Conservation (phyloP, 2,329 filamentous ascomycete genomes). For the Colletotrichum melonis region DNA sequence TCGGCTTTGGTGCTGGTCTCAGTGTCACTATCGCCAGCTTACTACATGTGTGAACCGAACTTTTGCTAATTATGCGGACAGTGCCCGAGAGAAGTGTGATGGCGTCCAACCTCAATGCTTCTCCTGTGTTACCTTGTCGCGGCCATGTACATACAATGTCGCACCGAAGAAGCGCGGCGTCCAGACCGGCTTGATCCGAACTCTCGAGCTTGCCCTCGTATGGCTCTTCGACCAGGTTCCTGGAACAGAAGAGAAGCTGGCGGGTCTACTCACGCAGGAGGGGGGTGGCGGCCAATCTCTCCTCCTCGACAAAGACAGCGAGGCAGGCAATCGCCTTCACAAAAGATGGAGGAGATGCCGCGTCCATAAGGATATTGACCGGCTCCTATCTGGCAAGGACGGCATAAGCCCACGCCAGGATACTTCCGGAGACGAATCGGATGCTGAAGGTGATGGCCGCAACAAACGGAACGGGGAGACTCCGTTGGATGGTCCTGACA, state of each 20-base stretch:
- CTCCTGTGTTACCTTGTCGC: conserved; percentile 72
- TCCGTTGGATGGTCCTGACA: not conserved
- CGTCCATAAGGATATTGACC: conserved; percentile 72
- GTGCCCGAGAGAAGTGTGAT: conserved; percentile 78
- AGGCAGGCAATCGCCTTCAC: conserved; percentile 67
- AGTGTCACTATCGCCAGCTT: not conserved
- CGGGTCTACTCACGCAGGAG: conserved; percentile 61
- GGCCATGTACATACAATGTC: conserved; percentile 77
- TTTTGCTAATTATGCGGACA: not conserved
- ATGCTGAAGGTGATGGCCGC: conserved; percentile 39
- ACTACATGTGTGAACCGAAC: not conserved
- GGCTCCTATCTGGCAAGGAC: conserved; percentile 63
- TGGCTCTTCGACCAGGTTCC: conserved; percentile 73
- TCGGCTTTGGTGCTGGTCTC: not conserved
- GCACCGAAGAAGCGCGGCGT: conserved; percentile 82
- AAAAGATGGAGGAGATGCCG: conserved; percentile 72
- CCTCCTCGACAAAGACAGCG: conserved; percentile 62
- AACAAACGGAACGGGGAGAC: conserved; percentile 25
- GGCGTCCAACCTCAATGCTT: conserved; percentile 74
- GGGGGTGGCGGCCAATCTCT: conserved; percentile 54
- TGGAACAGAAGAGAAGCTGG: conserved; percentile 68
- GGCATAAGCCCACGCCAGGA: conserved; percentile 45
- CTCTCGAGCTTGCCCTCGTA: conserved; percentile 75
- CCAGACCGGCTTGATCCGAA: conserved; percentile 83
- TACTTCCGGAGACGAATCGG: conserved; percentile 48